Conservation (phyloP, 495 filamentous ascomycete genomes). For the Xylaria acuta region DNA sequence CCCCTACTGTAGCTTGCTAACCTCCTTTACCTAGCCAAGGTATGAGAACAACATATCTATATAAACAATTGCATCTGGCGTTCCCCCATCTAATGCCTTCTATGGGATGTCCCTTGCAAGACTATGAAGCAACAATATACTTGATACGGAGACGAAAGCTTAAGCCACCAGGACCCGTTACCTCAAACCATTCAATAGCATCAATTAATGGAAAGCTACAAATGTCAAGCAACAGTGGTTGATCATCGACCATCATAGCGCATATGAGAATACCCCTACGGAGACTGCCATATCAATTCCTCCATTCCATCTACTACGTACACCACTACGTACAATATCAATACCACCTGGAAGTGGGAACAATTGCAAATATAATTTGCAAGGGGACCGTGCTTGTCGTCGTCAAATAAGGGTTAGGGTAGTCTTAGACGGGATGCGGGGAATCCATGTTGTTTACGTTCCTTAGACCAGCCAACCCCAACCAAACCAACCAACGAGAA, state of each 20-base stretch:
- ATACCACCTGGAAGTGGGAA: background rate
- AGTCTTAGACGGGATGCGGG: slow-evolving; percentile 26
- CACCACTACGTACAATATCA: no score
- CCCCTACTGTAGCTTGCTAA: background rate
- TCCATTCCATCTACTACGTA: background rate
- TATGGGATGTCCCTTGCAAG: background rate
- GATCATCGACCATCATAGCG: background rate
- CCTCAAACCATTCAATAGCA: background rate
- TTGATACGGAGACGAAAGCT: background rate
- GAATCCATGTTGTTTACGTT: slow-evolving; percentile 26
- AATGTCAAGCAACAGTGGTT: background rate
- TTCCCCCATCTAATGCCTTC: background rate
- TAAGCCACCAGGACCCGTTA: background rate
- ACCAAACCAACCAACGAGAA: background rate
- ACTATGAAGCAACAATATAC: background rate
- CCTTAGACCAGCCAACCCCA: background rate
- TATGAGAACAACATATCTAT: background rate
- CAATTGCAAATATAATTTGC: background rate
- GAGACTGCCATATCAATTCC: background rate
- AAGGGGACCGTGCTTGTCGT: background rate
- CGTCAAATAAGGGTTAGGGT: background rate
- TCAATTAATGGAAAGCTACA: background rate
- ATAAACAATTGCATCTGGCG: background rate
- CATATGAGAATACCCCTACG: background rate
- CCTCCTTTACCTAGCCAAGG: no score